Evolutionary conservation across 2,329 filamentous ascomycete genomes (phyloP).

Genomic region (Massarina eburnea): DNA sequence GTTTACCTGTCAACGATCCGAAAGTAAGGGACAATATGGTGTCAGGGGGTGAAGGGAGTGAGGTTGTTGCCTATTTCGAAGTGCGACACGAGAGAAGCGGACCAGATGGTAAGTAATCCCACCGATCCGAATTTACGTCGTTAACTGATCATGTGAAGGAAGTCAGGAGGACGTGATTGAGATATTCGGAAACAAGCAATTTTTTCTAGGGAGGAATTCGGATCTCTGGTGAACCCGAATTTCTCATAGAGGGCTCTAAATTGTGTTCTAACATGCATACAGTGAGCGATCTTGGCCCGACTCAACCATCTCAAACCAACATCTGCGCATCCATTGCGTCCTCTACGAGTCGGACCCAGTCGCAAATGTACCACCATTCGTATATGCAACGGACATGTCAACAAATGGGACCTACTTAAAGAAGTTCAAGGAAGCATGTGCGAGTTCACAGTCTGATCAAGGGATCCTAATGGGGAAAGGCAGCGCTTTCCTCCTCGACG

Average conservation of each 20-base stretch:
- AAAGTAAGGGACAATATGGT: background rate
- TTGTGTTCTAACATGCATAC: slow-evolving; percentile 16
- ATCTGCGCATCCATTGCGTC: slow-evolving; percentile 51
- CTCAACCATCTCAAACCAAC: slow-evolving; percentile 47
- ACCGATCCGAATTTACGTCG: background rate
- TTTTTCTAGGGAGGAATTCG: slow-evolving; percentile 37
- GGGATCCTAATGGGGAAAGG: slow-evolving; percentile 34
- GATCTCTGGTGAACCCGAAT: slow-evolving; percentile 32
- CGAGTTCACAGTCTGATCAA: slow-evolving; percentile 21
- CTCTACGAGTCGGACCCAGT: slow-evolving; percentile 45
- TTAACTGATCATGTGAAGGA: slow-evolving; percentile 26
- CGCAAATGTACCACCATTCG: slow-evolving; percentile 44
- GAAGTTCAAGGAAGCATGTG: slow-evolving; percentile 25
- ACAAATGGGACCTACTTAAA: slow-evolving; percentile 45
- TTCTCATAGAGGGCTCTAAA: slow-evolving; percentile 1
- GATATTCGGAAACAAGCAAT: slow-evolving; percentile 39
- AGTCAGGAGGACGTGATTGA: slow-evolving; percentile 25
- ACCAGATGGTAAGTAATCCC: background rate
- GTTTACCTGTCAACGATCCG: background rate
- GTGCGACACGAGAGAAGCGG: background rate
- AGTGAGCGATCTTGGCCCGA: slow-evolving; percentile 37
- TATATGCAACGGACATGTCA: slow-evolving; percentile 52
- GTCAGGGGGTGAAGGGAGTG: background rate
- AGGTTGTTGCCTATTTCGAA: slow-evolving; percentile 1
- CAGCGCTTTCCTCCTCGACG: slow-evolving; percentile 45